These are phyloP conservation scores for Amborella trichopoda DNA, from an alignment of 164 flowering plant species.

Conservation along the genomic window DNA sequence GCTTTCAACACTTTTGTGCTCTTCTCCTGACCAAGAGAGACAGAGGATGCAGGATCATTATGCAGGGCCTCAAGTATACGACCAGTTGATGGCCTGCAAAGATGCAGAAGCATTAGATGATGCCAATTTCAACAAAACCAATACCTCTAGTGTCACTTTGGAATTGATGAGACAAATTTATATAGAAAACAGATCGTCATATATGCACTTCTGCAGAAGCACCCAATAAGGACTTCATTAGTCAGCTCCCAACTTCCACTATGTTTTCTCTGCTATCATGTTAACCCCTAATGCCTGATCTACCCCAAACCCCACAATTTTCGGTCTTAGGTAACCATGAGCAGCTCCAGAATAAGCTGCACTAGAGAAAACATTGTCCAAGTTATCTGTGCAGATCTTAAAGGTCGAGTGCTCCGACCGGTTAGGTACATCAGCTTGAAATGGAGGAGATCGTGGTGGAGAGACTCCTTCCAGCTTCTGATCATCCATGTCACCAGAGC, in stretches of 20 bases:
- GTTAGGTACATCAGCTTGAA: conserved; percentile 54
- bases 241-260: conserved; percentile 5
- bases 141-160: conserved; percentile 5
- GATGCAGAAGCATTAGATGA: conserved; percentile 32
- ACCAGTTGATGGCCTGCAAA: conserved; percentile 83
- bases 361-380: conserved; percentile 79
- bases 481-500: conserved; percentile 43
- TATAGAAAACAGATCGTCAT: conserved; percentile 15
- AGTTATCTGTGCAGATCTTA: conserved; percentile 77
- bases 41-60: conserved; percentile 96
- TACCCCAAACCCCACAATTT: conserved; percentile 41
- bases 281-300: conserved; percentile 27
- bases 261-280: conserved; percentile 22
- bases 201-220: conserved; percentile 33
- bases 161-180: conserved; percentile 2
- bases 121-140: conserved; percentile 3
- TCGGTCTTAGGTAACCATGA: conserved; percentile 44
- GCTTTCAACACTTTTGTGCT: conserved; percentile 41
- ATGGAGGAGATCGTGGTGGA: conserved; percentile 88
- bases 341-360: conserved; percentile 50
- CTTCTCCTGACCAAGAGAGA: conserved; percentile 69
- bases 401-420: conserved; percentile 99
- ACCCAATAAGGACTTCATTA: conserved; percentile 5
- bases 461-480: conserved; percentile 69
- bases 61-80: conserved; percentile 90